These are phyloP conservation scores for Jackrogersella multiformis DNA, from an alignment of 495 filamentous ascomycete species.

Conservation along the genomic window DNA sequence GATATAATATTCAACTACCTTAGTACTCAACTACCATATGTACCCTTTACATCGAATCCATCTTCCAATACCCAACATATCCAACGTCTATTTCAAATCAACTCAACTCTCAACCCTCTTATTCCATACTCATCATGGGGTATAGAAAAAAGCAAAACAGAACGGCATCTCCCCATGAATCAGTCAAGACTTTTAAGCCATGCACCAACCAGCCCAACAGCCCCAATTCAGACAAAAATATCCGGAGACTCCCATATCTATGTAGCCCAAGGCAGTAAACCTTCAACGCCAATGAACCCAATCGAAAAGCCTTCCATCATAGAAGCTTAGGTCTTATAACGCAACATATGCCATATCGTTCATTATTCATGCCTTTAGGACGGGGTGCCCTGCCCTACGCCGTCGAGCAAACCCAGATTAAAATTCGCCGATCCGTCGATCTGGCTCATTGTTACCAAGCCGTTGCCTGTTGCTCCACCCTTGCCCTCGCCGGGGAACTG, in stretches of 20 bases:
- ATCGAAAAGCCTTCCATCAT: background rate
- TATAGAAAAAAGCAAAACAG: slow-evolving; percentile 27
- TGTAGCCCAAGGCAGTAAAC: slow-evolving; percentile 8
- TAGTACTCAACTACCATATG: too few species aligned
- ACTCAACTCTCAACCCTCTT: slow-evolving; percentile 7
- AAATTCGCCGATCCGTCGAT: slow-evolving; percentile 38
- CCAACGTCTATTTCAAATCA: slow-evolving; percentile 28
- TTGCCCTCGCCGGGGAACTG: slow-evolving; percentile 54
- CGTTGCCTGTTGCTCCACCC: slow-evolving; percentile 10
- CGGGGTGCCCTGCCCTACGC: slow-evolving; percentile 2
- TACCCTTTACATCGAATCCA: slow-evolving; percentile 18
- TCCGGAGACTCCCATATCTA: slow-evolving; percentile 15
- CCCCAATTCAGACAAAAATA: background rate
- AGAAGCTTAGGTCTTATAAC: background rate
- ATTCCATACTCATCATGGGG: slow-evolving; percentile 37
- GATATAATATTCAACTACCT: slow-evolving; percentile 29
- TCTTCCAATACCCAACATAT: background rate
- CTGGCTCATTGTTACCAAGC: slow-evolving; percentile 36
- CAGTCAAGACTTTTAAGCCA: slow-evolving; percentile 10
- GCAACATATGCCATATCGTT: slow-evolving; percentile 16
- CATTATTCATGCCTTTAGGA: slow-evolving; percentile 22
- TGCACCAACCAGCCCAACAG: slow-evolving; percentile 9
- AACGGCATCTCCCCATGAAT: background rate
- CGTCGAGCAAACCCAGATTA: slow-evolving; percentile 30
- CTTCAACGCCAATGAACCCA: slow-evolving; percentile 13